phyloP scores from a whole-genome alignment of 2,329 filamentous ascomycete species.

The Trichoderma guizhouense region DNA sequence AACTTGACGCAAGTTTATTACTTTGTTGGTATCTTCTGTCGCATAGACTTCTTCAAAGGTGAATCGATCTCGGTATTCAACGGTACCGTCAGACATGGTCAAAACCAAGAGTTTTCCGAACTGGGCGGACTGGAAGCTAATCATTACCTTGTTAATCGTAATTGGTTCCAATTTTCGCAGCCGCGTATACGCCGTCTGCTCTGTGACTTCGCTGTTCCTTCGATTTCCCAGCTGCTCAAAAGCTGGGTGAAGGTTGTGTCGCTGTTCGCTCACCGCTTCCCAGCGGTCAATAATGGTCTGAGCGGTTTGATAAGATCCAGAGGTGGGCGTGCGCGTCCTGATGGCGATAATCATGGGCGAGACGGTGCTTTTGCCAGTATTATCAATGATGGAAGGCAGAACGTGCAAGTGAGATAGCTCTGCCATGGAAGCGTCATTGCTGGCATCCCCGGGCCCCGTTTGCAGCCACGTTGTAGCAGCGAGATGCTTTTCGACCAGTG shows the following conservation, averaged over 20 bases:
- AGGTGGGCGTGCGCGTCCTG: conserved; percentile 58
- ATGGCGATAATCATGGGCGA: conserved; percentile 68
- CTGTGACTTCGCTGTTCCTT: conserved; percentile 49
- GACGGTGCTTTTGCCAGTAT: conserved; percentile 50
- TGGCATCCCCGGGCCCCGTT: conserved; percentile 41
- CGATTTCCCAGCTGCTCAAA: conserved; percentile 71
- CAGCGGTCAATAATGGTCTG: conserved; percentile 79
- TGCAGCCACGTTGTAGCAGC: conserved; percentile 57
- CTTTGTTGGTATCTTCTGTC: conserved; percentile 59
- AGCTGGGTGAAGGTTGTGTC: conserved; percentile 66
- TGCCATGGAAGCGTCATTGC: conserved; percentile 50
- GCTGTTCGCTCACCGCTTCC: conserved; percentile 65
- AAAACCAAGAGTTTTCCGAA: conserved; percentile 70
- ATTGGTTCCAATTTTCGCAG: conserved; percentile 67
- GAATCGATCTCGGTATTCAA: conserved; percentile 75
- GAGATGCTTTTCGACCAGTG: conserved; percentile 54
- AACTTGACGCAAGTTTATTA: conserved; percentile 70
- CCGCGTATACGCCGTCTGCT: conserved; percentile 33
- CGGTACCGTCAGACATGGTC: conserved; percentile 72
- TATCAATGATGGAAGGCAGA: conserved; percentile 62
- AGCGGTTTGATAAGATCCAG: conserved; percentile 57
- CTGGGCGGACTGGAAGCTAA: conserved; percentile 66
- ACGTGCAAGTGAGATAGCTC: conserved; percentile 74
- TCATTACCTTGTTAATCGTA: conserved; percentile 65
- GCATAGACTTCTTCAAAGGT: conserved; percentile 67